These are phyloP conservation scores for Clarkia xantiana DNA, from an alignment of 345 rosid genomes.

Conservation along the genomic window DNA sequence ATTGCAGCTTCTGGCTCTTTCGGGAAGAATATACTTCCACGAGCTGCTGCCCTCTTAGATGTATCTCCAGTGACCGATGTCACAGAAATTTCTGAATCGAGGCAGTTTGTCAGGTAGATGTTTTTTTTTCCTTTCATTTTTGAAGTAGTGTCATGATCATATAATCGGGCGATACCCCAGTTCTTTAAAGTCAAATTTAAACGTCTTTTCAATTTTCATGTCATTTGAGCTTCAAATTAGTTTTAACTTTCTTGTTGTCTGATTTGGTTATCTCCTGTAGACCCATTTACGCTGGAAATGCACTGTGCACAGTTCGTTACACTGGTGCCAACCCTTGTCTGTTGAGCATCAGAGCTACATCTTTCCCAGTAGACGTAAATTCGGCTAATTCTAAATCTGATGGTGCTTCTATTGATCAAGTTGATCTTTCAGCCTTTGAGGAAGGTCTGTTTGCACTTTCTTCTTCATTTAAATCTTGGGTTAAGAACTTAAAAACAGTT, in stretches of 20 bases:
- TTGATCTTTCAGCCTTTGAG: constrained; percentile 72
- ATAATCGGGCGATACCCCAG: too few relatives aligned
- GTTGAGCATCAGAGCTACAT: constrained; percentile 67
- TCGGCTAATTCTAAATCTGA: constrained; percentile 27
- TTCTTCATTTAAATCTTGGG: not conserved
- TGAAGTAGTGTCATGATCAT: too few relatives aligned
- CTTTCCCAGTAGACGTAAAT: constrained; percentile 38
- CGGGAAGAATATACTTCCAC: constrained; percentile 78
- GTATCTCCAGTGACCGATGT: constrained; percentile 95
- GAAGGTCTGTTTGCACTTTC: constrained; percentile 50
- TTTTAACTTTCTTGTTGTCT: not conserved
- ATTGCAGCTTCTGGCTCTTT: constrained; percentile 71
- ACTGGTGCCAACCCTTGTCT: constrained; percentile 69
- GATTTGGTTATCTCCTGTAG: constrained; percentile 18
- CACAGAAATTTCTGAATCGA: constrained; percentile 40
- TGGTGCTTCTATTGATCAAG: constrained; percentile 64
- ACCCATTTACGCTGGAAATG: constrained; percentile 99
- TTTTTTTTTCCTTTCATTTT: too few relatives aligned
- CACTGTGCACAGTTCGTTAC: constrained; percentile 69
- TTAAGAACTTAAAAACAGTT: too few relatives aligned
- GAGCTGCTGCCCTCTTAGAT: constrained; percentile 85
- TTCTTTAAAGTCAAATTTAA: too few relatives aligned
- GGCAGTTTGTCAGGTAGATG: constrained; percentile 71
- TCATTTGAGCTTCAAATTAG: too few relatives aligned
- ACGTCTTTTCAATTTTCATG: too few relatives aligned